A percentile compares a stretch with the other conserved stretches of the same genome.
These are phyloP conservation scores for Penicillium olsonii DNA, from an alignment of 2,329 filamentous ascomycete genomes.

Conservation along the genomic window DNA sequence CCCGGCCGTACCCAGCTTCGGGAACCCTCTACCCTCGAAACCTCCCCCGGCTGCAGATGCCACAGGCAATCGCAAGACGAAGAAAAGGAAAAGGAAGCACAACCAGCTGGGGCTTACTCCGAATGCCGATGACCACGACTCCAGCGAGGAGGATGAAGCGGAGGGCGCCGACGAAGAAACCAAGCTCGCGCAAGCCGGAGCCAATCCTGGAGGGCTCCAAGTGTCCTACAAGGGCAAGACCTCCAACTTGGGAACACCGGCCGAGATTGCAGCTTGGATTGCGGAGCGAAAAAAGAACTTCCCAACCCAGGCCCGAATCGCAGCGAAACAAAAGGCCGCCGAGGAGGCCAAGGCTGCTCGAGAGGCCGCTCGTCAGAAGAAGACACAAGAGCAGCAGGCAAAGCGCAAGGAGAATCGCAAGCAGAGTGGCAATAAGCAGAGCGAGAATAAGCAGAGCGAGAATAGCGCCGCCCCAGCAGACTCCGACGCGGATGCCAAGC, in stretches of 20 bases:
- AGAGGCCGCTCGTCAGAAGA: slow-evolving; percentile 41
- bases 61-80: slow-evolving; percentile 31
- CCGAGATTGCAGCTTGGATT: slow-evolving; percentile 78
- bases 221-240: slow-evolving; percentile 61
- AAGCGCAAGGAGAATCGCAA: slow-evolving; percentile 24
- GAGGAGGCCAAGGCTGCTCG: slow-evolving; percentile 61
- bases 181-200: slow-evolving; percentile 35
- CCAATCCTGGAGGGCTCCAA: slow-evolving; percentile 36
- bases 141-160: slow-evolving; percentile 43
- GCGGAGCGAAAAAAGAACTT: slow-evolving; percentile 77
- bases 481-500: slow-evolving; percentile 38
- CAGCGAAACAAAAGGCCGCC: slow-evolving; percentile 64
- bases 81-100: slow-evolving; percentile 46
- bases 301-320: slow-evolving; percentile 70
- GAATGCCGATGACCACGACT: slow-evolving; percentile 47
- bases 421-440: slow-evolving; percentile 24
- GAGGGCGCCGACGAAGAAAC: slow-evolving; percentile 49
- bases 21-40: slow-evolving; percentile 45
- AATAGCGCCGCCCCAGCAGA: slow-evolving; percentile 31
- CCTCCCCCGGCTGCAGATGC: slow-evolving; percentile 40
- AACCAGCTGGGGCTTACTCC: slow-evolving; percentile 53
- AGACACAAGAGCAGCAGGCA: slow-evolving; percentile 37
- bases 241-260: slow-evolving; percentile 54
- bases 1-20: slow-evolving; percentile 49
- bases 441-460: too few species aligned